A percentile compares a stretch with the other conserved stretches of the same genome.
These are phyloP conservation scores for Trametes elegans DNA, from an alignment of 768 basidiomycete genomes.

Conservation along the genomic window DNA sequence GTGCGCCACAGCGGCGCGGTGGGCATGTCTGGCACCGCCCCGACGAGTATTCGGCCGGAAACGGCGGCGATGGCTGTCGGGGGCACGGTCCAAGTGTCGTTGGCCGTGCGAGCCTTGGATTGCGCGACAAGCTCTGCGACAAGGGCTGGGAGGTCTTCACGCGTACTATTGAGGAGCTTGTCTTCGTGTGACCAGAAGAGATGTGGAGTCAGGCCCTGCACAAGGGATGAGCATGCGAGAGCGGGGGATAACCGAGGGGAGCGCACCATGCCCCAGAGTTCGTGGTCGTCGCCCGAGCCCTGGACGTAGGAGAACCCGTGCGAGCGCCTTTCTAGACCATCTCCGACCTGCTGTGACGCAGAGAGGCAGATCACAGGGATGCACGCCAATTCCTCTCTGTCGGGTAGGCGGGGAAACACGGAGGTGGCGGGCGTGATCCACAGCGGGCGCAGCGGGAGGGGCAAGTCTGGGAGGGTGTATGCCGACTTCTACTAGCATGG, in stretches of 20 bases:
- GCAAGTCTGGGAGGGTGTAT: constrained; percentile 60
- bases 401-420: constrained; percentile 41
- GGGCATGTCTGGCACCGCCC: constrained; percentile 33
- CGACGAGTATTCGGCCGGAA: constrained; percentile 42
- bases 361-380: constrained; percentile 82
- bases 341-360: constrained; percentile 69
- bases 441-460: constrained; percentile 72
- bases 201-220: constrained; percentile 51
- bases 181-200: constrained; percentile 66
- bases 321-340: constrained; percentile 57
- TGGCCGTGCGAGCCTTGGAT: not conserved
- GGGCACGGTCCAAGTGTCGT: constrained; percentile 10
- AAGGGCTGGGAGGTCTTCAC: constrained; percentile 49
- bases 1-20: constrained; percentile 5
- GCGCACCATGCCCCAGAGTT: constrained; percentile 78
- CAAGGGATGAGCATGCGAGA: not conserved
- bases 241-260: not conserved
- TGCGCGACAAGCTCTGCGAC: constrained; percentile 31
- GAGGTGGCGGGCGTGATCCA: constrained; percentile 82
- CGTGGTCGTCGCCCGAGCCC: constrained; percentile 94
- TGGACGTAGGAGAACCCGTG: constrained; percentile 87
- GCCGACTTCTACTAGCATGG: constrained; percentile 55
- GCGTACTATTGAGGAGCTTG: constrained; percentile 44
- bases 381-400: constrained; percentile 35
- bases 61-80: constrained; percentile 37